Conservation (phyloP, 441 rosid species). For the Cnidoscolus chayamansa region DNA sequence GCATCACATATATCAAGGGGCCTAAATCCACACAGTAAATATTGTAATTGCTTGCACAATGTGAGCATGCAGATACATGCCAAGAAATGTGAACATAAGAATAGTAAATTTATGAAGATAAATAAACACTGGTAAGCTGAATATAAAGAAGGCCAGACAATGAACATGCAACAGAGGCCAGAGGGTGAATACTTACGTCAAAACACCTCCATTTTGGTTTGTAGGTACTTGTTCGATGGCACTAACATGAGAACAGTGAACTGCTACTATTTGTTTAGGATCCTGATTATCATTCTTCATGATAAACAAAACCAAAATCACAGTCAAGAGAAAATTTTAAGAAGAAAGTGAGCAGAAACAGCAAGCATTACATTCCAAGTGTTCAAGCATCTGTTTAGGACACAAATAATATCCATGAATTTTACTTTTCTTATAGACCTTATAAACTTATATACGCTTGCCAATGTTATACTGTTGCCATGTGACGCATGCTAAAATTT, state of each 20-base stretch:
- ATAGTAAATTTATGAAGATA: background rate
- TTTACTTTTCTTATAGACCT: background rate
- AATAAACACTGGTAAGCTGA: conserved; percentile 6
- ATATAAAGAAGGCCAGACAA: conserved; percentile 3
- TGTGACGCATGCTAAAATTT: background rate
- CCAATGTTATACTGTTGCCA: background rate
- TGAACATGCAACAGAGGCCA: conserved; percentile 18
- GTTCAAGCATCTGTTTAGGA: background rate
- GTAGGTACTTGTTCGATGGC: conserved; percentile 90
- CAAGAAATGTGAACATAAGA: conserved; percentile 8
- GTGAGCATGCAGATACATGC: conserved; percentile 23
- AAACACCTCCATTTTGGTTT: conserved; percentile 64
- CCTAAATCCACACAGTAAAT: conserved; percentile 55
- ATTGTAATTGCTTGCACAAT: conserved; percentile 15
- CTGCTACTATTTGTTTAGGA: conserved; percentile 55
- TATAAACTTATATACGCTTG: background rate
- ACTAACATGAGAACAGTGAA: conserved; percentile 79
- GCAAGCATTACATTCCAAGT: conserved; percentile 13
- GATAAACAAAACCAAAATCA: conserved; percentile 33
- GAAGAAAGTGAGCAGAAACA: conserved; percentile 20
- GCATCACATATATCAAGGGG: conserved; percentile 92
- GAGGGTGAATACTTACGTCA: conserved; percentile 62
- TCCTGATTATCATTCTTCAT: conserved; percentile 78
- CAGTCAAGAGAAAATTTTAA: conserved; percentile 25
- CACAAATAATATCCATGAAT: background rate